A percentile compares a stretch with the other conserved stretches of the same genome.
These are phyloP conservation scores for Entamoeba invadens DNA, from an alignment of 208 protist genomes.

Conservation along the genomic window DNA sequence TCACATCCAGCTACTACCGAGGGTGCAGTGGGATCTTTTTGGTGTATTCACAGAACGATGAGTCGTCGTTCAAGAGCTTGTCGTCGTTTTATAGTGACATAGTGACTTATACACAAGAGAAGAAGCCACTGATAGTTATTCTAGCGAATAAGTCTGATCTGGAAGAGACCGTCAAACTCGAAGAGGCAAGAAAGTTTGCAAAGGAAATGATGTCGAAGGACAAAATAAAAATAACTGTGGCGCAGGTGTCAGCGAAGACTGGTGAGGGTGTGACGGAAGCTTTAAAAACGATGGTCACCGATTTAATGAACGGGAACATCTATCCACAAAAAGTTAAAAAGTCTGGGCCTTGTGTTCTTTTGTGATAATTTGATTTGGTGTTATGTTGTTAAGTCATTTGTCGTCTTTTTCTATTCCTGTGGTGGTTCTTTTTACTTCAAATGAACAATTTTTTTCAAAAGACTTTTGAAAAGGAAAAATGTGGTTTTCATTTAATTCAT, in stretches of 20 bases:
- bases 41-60: background rate
- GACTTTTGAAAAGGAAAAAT: no score
- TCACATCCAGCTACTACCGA: background rate
- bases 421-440: no score
- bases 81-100: background rate
- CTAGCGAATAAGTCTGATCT: background rate
- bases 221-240: background rate
- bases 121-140: background rate
- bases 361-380: no score
- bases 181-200: background rate
- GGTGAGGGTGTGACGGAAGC: background rate
- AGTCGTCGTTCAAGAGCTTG: background rate
- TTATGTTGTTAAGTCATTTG: no score
- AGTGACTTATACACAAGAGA: background rate
- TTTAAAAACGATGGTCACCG: background rate
- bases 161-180: background rate
- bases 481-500: no score
- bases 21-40: background rate
- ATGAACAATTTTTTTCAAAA: no score
- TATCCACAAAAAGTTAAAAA: no score
- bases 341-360: no score
- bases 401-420: no score
- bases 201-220: no score
- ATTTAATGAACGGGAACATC: no score
- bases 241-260: background rate